Percentiles rank a stretch among this genome's conserved stretches.
phyloP scores from a whole-genome alignment of 129 eudicot genomes.

The Heracleum sosnowskyi region DNA sequence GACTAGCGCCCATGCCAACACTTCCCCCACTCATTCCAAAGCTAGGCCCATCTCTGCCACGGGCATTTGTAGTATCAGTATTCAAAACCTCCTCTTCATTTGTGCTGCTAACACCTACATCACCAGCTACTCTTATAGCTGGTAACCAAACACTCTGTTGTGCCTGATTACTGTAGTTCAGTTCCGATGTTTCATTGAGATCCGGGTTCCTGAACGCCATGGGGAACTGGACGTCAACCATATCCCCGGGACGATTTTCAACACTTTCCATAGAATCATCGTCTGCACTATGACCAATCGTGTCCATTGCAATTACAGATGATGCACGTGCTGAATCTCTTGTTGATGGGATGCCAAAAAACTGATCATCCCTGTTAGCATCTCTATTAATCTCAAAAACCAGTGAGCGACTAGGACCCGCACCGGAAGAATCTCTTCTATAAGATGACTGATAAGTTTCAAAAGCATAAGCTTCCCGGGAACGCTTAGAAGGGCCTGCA shows the following conservation, averaged over 20 bases:
- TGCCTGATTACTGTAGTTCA: constrained; percentile 80
- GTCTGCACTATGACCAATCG: constrained; percentile 42
- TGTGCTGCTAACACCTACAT: constrained; percentile 86
- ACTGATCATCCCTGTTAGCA: constrained; percentile 34
- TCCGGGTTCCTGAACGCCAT: constrained; percentile 46
- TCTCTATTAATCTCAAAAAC: constrained; percentile 54
- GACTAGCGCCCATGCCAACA: constrained; percentile 97
- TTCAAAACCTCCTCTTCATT: constrained; percentile 82
- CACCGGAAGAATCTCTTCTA: constrained; percentile 56
- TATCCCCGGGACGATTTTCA: constrained; percentile 74
- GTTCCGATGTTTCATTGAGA: constrained; percentile 55
- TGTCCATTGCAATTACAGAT: constrained; percentile 93
- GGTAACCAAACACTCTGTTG: constrained; percentile 83
- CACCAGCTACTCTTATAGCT: constrained; percentile 55
- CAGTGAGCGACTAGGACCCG: constrained; percentile 77
- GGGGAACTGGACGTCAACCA: constrained; percentile 52
- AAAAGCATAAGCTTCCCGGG: constrained; percentile 39
- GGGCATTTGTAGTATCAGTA: constrained; percentile 55
- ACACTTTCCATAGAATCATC: constrained; percentile 94
- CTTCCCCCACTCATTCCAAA: constrained; percentile 87
- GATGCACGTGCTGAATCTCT: constrained; percentile 77
- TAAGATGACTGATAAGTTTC: constrained; percentile 38
- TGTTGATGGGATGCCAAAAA: constrained; percentile 31
- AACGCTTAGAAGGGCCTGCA: constrained; percentile 88
- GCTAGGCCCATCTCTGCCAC: constrained; percentile 62